Conservation (phyloP, 805 yeast genomes). For the Candida maesae region DNA sequence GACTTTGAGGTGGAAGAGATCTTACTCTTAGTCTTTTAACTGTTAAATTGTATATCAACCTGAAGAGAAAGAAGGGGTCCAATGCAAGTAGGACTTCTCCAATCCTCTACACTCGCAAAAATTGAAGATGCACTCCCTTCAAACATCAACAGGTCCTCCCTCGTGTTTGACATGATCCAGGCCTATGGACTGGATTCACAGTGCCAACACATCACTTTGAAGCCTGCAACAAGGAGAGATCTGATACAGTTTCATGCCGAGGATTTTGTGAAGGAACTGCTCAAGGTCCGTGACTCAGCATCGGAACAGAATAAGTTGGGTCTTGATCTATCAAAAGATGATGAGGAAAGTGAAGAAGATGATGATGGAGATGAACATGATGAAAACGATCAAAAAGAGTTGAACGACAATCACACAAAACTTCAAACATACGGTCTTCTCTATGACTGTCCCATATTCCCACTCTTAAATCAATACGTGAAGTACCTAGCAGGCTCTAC, state of each 20-base stretch:
- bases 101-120: slow-evolving; percentile 6
- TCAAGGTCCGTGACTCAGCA: no score
- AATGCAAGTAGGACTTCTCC: slow-evolving; percentile 7
- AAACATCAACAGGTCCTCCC: slow-evolving; percentile 46
- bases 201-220: slow-evolving; percentile 28
- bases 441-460: slow-evolving; percentile 65
- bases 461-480: slow-evolving; percentile 48
- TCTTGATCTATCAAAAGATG: no score
- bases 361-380: no score
- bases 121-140: slow-evolving; percentile 47
- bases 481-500: slow-evolving; percentile 54
- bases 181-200: slow-evolving; percentile 36
- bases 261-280: slow-evolving; percentile 38
- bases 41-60: no score
- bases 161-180: slow-evolving; percentile 38
- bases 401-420: slow-evolving; percentile 9
- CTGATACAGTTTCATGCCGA: slow-evolving; percentile 47
- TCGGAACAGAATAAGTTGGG: no score
- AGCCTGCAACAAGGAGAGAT: slow-evolving; percentile 33
- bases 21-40: no score
- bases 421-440: slow-evolving; percentile 42
- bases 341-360: no score
- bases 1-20: no score
- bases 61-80: not conserved
- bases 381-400: slow-evolving; percentile 5